A percentile compares a stretch with the other conserved stretches of the same genome.
Evolutionary conservation across 176 grass and related monocot genomes (phyloP).

Genomic region (Lolium multiflorum): DNA sequence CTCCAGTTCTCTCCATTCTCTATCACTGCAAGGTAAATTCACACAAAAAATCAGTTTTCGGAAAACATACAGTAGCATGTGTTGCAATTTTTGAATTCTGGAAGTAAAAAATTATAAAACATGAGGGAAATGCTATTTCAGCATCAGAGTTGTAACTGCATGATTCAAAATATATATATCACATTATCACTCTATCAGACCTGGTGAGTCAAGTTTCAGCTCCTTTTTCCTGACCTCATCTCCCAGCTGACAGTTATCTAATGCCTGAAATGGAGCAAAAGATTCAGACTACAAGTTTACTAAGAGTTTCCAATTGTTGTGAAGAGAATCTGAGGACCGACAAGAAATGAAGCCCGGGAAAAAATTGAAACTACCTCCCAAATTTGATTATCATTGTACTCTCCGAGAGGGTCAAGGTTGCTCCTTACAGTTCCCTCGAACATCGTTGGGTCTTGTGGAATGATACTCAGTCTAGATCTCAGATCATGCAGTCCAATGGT

Average conservation of each 20-base stretch:
- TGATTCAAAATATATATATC: background rate
- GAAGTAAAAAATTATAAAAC: background rate
- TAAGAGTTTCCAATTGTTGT: background rate
- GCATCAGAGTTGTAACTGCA: background rate
- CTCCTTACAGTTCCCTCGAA: conserved; percentile 90
- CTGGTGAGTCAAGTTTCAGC: conserved; percentile 74
- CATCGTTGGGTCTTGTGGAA: conserved; percentile 93
- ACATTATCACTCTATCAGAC: conserved; percentile 27
- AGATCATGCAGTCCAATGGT: conserved; percentile 92
- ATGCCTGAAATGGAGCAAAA: conserved; percentile 50
- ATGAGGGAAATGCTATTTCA: background rate
- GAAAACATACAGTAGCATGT: background rate
- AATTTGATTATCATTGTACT: conserved; percentile 82
- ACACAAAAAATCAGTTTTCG: conserved; percentile 10
- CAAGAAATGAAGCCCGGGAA: background rate
- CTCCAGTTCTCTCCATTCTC: conserved; percentile 91
- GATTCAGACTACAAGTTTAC: background rate
- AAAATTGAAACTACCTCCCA: conserved; percentile 69
- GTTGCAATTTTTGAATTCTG: background rate
- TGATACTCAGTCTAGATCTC: conserved; percentile 83
- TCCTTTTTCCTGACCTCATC: conserved; percentile 80
- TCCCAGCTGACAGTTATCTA: conserved; percentile 77
- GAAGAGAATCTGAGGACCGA: background rate
- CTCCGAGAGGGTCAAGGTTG: conserved; percentile 86
- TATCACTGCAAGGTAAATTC: conserved; percentile 56